Evolutionary conservation across 208 protist species (phyloP), one percentile per base, ranked within the genome.

Genomic region (Trypanosoma rangeli): DNA sequence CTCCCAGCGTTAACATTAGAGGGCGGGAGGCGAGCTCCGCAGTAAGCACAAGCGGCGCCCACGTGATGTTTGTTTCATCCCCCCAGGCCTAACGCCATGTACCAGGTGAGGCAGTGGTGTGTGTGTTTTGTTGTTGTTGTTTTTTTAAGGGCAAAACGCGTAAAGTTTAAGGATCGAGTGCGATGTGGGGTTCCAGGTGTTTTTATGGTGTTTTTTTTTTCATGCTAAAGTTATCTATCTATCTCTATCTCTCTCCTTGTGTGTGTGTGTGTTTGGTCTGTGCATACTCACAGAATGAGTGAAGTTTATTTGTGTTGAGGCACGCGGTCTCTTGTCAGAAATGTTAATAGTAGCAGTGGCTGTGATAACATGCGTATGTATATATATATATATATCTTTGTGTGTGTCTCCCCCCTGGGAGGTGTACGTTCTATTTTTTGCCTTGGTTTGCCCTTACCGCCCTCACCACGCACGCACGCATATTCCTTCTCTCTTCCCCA

Each of bases 131-230:
- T n/a, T n/a, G n/a, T n/a, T n/a, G n/a, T n/a, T n/a, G n/a, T n/a
- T n/a, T n/a, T n/a, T n/a, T n/a, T n/a, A n/a, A n/a, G n/a, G n/a
- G 33, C 33, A 37, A 66, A 73, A 37, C 58, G 49, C 13, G 53
- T 50, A 50, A 33, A 33, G 29, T 22, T 20, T 3, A 12, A 56
- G 22, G 31, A 65, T 50, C 64, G 62, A 67, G 48, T 15, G 37
- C 18, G 54, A 7, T 9, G 42, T 3, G 42, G 59, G 37, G 20
- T 70, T 10, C 35, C n/a, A 28, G 18, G 64, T 62, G 35, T 8
- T 48, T 69, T 63, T 67, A 29, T 71, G 16, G 52, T 49, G 52
- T 73, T 48, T 64, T 44, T 16, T 72, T 64, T 57, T 72, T 52
- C 73, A 50, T 72, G 26, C 64, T n/a, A n/a, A 31, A 50, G 46